Evolutionary conservation across 352 stramenopile genomes (phyloP), one percentile per base, ranked within the genome.

Genomic region (Globisporangium alternatum): DNA sequence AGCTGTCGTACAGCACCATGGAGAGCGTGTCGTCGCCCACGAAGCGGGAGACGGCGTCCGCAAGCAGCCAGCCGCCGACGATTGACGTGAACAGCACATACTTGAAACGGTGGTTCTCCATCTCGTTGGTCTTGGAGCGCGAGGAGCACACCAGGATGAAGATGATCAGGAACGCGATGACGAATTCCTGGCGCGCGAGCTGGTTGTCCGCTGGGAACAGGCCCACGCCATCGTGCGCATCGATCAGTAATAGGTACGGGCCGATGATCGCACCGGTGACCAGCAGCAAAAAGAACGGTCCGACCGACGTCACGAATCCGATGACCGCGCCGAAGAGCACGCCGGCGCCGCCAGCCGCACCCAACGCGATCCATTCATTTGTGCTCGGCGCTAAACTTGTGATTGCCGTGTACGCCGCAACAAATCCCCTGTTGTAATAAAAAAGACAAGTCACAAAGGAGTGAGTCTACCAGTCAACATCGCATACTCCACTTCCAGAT

Each of bases 91-190:
- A 89, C n/a, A 93, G 6, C 2, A 94, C 77, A 64, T 96, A 96
- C 75, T 96, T 96, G 78, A 96, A 90, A 17, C 88, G 86, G 74
- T 96, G 88, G 77, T 91, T 94, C 70, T 96, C 88, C 25, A 93
- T 70, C 52, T 96, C 88, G 9, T 70, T 72, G 5, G 82, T 89
- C 80, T 96, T 96, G 65, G 83, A 93, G 30, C 62, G 64, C 1
- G 83, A 93, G 49, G 72, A 76, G 56, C 83, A 94, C n/a, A 96
- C 72, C 37, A 96, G 75, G 66, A 93, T 70, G 59, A 93, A 96
- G 65, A 96, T 90, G 58, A 96, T 88, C 52, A 90, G 83, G 66
- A 96, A 96, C 43, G 85, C 83, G 60, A 96, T 75, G 13, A 96
- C 80, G 71, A 96, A 96, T 61, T 96, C 88, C 64, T 96, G 88